Base-by-base conservation (phyloP, 257 asterid genomes). In the Solanum etuberosum region DNA sequence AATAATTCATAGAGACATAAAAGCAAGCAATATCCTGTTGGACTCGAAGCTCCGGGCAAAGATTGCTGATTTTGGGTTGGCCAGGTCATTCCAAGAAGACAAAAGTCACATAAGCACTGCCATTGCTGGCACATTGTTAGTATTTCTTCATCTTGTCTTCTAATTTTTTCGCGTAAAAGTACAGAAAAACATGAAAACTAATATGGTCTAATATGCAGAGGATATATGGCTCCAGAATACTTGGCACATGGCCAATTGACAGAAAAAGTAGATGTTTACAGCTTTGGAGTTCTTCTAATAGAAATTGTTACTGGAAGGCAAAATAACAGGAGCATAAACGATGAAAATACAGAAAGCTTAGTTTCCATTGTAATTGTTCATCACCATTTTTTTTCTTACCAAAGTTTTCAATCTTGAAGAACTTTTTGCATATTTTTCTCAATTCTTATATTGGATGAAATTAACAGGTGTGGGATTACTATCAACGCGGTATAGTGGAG, bases 141-240 rank as follows among this genome's bases (percentile, higher is more conserved):
- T 77, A 42, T 9, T 5, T 43, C 61, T 9, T 27, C 27, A 0
- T 57, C 21, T 68, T 11, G 11, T 18, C 48, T 83, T 68, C 31
- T 31, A 23, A 9, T 67, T 35, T 51, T 57, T 25, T 38, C 1
- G 27, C 37, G 4, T 71, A 16, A 21, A 73, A 73, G 51, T 73
- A 73, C 48, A 21, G 20, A 73, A 37, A 73, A 21, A 73, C 48
- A 1, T 10, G 31, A 73, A 35, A 10, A 37, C 74, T 83, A 25
- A 83, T 34, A 32, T 10, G 27, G 51, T n/a, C 21, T 29, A 38
- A 37, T 10, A 27, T 68, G n/a, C 89, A 91, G 93, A 48, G 93
- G 92, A 86, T 91, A 91, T 48, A 90, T 91, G 92, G 92, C 93
- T 87, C 93, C 93, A 6, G 93, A 91, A 48, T 90, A 91, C 88